Evolutionary conservation across 257 asterid species (phyloP), one percentile per base, ranked within the genome.

Genomic region (Perilla frutescens): DNA sequence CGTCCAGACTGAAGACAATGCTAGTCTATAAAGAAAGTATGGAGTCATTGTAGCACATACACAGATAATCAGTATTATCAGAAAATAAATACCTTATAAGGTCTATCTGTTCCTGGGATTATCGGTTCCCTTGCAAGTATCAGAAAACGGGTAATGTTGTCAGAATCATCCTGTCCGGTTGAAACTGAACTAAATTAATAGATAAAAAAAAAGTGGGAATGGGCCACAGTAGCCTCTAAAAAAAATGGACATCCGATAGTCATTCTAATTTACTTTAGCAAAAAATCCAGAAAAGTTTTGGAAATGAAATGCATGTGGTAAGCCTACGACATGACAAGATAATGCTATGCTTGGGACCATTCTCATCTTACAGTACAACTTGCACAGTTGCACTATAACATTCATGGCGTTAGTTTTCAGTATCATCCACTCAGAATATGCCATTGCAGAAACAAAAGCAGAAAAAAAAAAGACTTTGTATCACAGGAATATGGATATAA

Each of bases 1-100:
- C 99, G 64, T 89, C 99, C 81, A 92, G 83, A 81, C 86, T 86
- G 84, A 95, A 95, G 65, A 92, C 96, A 29, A 95, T 85, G 80
- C 99, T 95, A 15, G 98, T 92, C 99, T 92, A 66, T 4, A 80
- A 74, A 34, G 57, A n/a, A 69, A 12, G 4, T 55, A 64, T 2
- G 11, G 39, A 78, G 29, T 53, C 37, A 41, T 60, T 40, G 12
- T 15, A 37, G 36, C 71, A 65, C 12, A 65, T n/a, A 67, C 10
- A 51, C 29, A 37, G 87, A 83, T 64, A 57, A 74, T 73, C 68
- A 61, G 87, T 20, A 48, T 67, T 15, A 15, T 14, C 50, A 34
- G 51, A 40, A 68, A 56, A 32, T 11, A 43, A 51, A 13, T 73
- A 83, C 87, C 87, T 83, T 83, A 57, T 63, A 69, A 48, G 82